Evolutionary conservation across 1,139 yeast genomes (phyloP).

Genomic region (Blastobotrys indianensis): DNA sequence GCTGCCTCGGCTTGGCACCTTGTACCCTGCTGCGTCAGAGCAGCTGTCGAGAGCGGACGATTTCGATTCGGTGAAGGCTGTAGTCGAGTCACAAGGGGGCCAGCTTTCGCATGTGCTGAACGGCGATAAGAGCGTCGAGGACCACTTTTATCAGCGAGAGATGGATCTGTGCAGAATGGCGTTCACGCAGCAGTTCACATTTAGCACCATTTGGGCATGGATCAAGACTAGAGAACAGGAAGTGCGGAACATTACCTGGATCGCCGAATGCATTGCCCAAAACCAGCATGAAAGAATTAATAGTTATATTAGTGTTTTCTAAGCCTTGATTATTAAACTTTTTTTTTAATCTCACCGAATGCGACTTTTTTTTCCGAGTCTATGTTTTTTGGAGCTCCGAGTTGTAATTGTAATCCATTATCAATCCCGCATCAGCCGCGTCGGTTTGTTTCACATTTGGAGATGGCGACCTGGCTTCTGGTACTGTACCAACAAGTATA

Average conservation of each 20-base stretch:
- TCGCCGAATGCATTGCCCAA: slow-evolving; percentile 78
- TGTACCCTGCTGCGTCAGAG: slow-evolving; percentile 69
- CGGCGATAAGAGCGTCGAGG: slow-evolving; percentile 65
- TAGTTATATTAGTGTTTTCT: slow-evolving; percentile 37
- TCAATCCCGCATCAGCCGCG: no score
- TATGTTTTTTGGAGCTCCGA: no score
- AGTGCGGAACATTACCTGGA: slow-evolving; percentile 94
- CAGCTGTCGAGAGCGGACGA: slow-evolving; percentile 76
- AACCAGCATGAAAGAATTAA: slow-evolving; percentile 41
- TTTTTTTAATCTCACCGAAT: no score
- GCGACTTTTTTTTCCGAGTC: no score
- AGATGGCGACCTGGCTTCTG: no score
- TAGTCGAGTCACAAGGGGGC: slow-evolving; percentile 65
- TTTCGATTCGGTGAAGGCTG: slow-evolving; percentile 69
- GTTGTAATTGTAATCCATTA: no score
- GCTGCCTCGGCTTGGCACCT: slow-evolving; percentile 74
- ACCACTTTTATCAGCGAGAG: slow-evolving; percentile 86
- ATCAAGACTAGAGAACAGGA: slow-evolving; percentile 94
- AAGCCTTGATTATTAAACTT: no score
- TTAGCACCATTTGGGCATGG: slow-evolving; percentile 94
- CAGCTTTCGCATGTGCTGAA: slow-evolving; percentile 62
- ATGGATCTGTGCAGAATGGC: slow-evolving; percentile 91
- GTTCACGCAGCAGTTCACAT: slow-evolving; percentile 92
- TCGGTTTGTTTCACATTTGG: no score
- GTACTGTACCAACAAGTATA: no score